Conservation (phyloP, 2,329 filamentous ascomycete species). For the Fusarium humuli region DNA sequence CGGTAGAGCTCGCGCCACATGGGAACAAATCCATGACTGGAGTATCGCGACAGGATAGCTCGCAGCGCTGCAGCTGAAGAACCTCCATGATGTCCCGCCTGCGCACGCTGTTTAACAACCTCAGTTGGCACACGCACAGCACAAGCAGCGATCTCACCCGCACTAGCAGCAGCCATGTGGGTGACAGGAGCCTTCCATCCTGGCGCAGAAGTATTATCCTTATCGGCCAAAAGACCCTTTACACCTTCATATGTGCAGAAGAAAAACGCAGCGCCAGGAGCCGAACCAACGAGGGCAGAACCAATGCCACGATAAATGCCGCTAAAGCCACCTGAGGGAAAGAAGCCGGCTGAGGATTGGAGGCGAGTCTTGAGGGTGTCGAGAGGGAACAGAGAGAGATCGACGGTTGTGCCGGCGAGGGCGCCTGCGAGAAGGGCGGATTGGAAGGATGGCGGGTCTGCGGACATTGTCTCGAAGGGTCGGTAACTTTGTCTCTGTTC, state of each 20-base stretch:
- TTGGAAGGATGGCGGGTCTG: conserved; percentile 60
- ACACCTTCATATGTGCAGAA: conserved; percentile 92
- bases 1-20: conserved; percentile 90
- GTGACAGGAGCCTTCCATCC: conserved; percentile 54
- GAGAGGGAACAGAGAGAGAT: conserved; percentile 96
- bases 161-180: conserved; percentile 86
- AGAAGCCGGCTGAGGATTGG: conserved; percentile 82
- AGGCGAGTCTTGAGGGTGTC: conserved; percentile 99
- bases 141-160: conserved; percentile 93
- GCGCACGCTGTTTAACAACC: conserved; percentile 95
- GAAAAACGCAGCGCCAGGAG: conserved; percentile 94
- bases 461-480: conserved; percentile 11
- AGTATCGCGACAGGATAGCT: conserved; percentile 71
- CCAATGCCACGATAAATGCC: conserved; percentile 95
- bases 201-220: conserved; percentile 34
- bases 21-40: conserved; percentile 58
- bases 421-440: conserved; percentile 82
- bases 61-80: conserved; percentile 74
- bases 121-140: conserved; percentile 93
- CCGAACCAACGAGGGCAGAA: conserved; percentile 88
- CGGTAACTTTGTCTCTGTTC: not conserved
- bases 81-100: conserved; percentile 84
- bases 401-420: conserved; percentile 93
- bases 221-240: conserved; percentile 65
- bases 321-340: conserved; percentile 85